Base-by-base conservation (phyloP, 2,329 filamentous ascomycete genomes). In the Piedraia hortae region DNA sequence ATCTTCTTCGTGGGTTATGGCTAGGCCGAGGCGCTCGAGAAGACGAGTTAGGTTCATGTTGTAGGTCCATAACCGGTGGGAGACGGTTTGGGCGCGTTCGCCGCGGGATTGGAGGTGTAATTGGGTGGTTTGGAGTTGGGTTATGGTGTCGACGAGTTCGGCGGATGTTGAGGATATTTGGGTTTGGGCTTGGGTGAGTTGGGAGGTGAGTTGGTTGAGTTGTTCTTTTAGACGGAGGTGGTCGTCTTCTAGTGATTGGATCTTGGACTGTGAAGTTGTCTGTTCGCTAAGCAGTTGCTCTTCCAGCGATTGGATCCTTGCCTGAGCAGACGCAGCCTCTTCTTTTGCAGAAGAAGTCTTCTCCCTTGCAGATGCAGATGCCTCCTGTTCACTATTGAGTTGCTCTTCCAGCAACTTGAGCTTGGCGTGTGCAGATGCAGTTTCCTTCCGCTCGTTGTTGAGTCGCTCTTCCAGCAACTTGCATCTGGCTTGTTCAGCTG, bases 1-100 rank as follows among this genome's bases (percentile, higher is more conserved):
- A 18, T 70, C 65, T 18, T 70, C 65, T 29, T 77, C 65, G 15
- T 75, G 65, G 2, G 64, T 63, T 9, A 93, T 59, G 0, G 70
- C 65, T 39, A 85, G 90, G 7, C 82, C 82, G 4, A 93, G 56
- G 14, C 77, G 63, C 39, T 93, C 80, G 1, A 97, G 54, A 21
- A 97, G 62, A 22, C 70, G 65, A 27, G 62, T 61, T n/a, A 91
- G 54, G 12, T 75, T 68, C 33, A 88, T 73, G 29, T 85, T 80
- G 29, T 90, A 74, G 1, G 64, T 58, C 41, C 75, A 88, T 3
- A 91, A 54, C 25, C 68, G 64, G 36, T 78, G 71, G 1, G 78
- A 88, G 7, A 93, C 52, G 30, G 91, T 75, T 40, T 74, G 77
- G 4, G 75, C 68, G 29, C 67, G 68, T 23, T 56, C 52, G n/a